phyloP scores from a whole-genome alignment of 2,329 filamentous ascomycete species.

The Trichophyton simii region DNA sequence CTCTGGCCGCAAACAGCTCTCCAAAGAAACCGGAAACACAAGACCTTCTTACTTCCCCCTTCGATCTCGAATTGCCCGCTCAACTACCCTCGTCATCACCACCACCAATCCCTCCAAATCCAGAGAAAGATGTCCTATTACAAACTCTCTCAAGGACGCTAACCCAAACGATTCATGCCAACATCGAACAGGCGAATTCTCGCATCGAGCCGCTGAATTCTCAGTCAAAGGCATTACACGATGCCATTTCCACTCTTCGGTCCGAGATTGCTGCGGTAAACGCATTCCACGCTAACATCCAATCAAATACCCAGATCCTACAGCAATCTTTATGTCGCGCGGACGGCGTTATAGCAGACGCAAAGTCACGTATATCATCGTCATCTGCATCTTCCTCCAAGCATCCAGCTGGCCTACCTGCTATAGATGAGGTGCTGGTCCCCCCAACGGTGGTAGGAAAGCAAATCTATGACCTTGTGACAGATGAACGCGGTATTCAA shows the following conservation, averaged over 20 bases:
- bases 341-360: constrained; percentile 61
- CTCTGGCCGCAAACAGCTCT: constrained; percentile 13
- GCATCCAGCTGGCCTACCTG: constrained; percentile 42
- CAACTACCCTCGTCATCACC: constrained; percentile 39
- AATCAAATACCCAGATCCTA: constrained; percentile 66
- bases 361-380: constrained; percentile 43
- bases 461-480: constrained; percentile 78
- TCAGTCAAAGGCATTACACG: constrained; percentile 64
- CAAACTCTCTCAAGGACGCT: constrained; percentile 61
- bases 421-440: constrained; percentile 84
- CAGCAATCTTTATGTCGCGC: constrained; percentile 66
- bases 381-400: constrained; percentile 9
- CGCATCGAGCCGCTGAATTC: constrained; percentile 64
- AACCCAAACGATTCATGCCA: constrained; percentile 54
- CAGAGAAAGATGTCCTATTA: constrained; percentile 81
- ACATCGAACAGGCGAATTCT: constrained; percentile 57
- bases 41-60: constrained; percentile 52
- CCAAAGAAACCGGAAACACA: constrained; percentile 26
- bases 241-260: constrained; percentile 57
- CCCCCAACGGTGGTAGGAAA: constrained; percentile 85
- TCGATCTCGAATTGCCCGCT: constrained; percentile 46
- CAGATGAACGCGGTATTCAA: constrained; percentile 74
- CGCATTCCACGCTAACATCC: constrained; percentile 56
- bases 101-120: constrained; percentile 86
- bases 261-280: constrained; percentile 60